phyloP scores from a whole-genome alignment of 306 rosid genomes.

The Styphnolobium japonicum region DNA sequence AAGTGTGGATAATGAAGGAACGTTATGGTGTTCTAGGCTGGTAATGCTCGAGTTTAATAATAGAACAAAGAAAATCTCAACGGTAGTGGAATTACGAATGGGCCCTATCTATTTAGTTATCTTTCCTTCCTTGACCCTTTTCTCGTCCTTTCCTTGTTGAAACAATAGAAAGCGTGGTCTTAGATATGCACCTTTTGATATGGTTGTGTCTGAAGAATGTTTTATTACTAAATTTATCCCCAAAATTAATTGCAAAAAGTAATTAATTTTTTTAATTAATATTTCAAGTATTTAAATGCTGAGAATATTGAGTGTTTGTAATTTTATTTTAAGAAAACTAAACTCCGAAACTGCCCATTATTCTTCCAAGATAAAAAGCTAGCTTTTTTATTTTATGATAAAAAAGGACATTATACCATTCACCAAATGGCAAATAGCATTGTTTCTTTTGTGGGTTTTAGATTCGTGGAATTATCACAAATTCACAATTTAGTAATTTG shows the following conservation, averaged over 20 bases:
- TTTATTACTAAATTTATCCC: background rate
- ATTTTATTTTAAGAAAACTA: background rate
- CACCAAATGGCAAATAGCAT: too few species aligned
- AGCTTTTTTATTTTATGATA: background rate
- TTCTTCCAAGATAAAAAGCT: background rate
- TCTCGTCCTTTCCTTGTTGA: background rate
- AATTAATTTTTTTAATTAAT: background rate
- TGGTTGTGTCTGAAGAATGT: background rate
- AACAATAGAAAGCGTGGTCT: constrained; percentile 1
- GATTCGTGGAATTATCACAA: background rate
- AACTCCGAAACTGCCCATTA: background rate
- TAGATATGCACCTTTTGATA: background rate
- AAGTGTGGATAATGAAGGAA: background rate
- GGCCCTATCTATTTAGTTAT: constrained; percentile 21
- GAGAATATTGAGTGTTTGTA: background rate
- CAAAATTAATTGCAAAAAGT: background rate
- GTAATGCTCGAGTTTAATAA: background rate
- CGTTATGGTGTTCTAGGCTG: background rate
- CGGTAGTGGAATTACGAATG: constrained; percentile 19
- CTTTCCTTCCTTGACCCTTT: constrained; percentile 10
- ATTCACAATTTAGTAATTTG: background rate
- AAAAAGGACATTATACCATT: too few species aligned
- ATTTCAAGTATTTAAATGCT: too few species aligned
- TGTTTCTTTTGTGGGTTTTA: too few species aligned
- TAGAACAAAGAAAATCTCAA: background rate